phyloP scores from a whole-genome alignment of 208 protist species.

The Vickermania ingenoplastis region DNA sequence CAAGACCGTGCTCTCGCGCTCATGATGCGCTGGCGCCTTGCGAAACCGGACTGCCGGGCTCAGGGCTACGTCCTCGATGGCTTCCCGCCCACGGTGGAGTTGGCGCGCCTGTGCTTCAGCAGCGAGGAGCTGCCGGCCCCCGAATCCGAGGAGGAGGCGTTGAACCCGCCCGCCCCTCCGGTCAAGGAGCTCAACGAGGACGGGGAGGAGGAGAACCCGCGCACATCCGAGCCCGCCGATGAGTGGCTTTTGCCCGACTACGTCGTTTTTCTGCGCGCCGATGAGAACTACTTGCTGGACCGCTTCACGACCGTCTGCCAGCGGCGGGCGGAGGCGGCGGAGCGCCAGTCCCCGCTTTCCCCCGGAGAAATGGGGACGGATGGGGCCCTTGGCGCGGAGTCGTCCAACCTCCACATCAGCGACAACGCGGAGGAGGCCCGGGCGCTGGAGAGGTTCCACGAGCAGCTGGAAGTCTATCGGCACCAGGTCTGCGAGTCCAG shows the following conservation, averaged over 20 bases:
- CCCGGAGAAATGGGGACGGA: neutral
- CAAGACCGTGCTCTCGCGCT: slow-evolving; percentile 70
- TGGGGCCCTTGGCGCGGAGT: neutral
- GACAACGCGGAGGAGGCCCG: slow-evolving; percentile 15
- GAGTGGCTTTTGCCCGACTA: slow-evolving; percentile 55
- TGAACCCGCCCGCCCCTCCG: slow-evolving; percentile 17
- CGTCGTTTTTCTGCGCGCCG: slow-evolving; percentile 66
- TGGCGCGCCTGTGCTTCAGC: slow-evolving; percentile 79
- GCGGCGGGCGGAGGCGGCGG: neutral
- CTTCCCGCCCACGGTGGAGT: slow-evolving; percentile 74
- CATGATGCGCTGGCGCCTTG: slow-evolving; percentile 85
- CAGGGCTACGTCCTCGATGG: slow-evolving; percentile 91
- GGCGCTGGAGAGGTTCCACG: slow-evolving; percentile 49
- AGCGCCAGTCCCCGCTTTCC: neutral
- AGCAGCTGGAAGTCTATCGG: slow-evolving; percentile 33
- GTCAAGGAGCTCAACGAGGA: slow-evolving; percentile 4
- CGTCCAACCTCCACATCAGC: neutral
- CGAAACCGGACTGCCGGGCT: slow-evolving; percentile 72
- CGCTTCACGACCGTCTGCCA: slow-evolving; percentile 33
- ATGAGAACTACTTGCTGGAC: slow-evolving; percentile 68
- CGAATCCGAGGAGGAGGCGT: slow-evolving; percentile 72
- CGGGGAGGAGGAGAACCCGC: slow-evolving; percentile 9
- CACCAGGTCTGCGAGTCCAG: slow-evolving; percentile 44
- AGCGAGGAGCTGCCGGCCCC: slow-evolving; percentile 32
- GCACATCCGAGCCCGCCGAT: slow-evolving; percentile 32